Evolutionary conservation across 1,284 basidiomycete species (phyloP).

Genomic region (Moesziomyces parantarcticus): DNA sequence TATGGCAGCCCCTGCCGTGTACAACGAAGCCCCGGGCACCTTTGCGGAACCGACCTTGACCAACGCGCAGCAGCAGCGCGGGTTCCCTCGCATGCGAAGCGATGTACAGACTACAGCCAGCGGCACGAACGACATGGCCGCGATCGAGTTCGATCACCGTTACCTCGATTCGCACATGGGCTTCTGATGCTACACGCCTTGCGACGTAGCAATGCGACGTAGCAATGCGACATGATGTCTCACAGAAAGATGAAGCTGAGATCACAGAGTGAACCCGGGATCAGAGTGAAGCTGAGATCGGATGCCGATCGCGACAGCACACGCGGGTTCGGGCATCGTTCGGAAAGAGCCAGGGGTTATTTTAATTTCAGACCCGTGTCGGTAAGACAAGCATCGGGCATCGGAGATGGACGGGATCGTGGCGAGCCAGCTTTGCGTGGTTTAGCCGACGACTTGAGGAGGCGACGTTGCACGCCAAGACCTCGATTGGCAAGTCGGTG

Average conservation of each 20-base stretch:
- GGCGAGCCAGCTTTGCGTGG: neutral
- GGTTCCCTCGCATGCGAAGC: neutral
- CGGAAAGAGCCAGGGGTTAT: no score
- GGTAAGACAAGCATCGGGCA: neutral
- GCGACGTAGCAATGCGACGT: neutral
- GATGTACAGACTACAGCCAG: neutral
- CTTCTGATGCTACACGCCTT: constrained; percentile 23
- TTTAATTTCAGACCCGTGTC: no score
- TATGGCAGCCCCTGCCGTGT: constrained; percentile 12
- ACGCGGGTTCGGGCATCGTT: no score
- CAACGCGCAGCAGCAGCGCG: constrained; percentile 8
- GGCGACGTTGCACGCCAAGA: no score
- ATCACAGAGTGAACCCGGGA: neutral
- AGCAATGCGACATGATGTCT: no score
- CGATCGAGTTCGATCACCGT: constrained; percentile 37
- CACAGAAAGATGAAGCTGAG: neutral
- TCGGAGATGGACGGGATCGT: neutral
- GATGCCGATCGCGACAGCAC: no score
- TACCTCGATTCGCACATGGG: constrained; percentile 49
- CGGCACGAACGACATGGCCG: constrained; percentile 1
- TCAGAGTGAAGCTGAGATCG: no score
- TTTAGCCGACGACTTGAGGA: no score
- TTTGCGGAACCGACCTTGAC: constrained; percentile 8
- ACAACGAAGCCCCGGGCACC: constrained; percentile 3
- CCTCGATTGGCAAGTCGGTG: no score